Conservation (phyloP, 805 yeast genomes). For the Brettanomyces nanus region DNA sequence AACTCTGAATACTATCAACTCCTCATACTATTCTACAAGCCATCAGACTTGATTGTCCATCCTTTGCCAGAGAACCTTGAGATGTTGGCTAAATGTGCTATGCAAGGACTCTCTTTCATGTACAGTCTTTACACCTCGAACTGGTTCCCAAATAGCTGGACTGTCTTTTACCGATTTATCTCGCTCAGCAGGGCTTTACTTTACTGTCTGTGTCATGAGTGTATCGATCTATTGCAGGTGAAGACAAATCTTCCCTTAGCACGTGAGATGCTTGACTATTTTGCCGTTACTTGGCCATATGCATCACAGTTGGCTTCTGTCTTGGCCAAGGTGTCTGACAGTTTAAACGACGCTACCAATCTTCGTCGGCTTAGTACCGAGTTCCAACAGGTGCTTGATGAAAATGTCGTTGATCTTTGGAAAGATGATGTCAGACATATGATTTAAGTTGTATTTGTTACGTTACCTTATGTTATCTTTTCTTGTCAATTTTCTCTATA, state of each 20-base stretch:
- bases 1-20: constrained; percentile 37
- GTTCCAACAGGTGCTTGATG: constrained; percentile 1
- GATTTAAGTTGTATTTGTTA: too few relatives aligned
- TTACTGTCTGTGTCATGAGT: constrained; percentile 39
- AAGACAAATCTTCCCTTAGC: constrained; percentile 38
- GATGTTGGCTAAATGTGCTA: constrained; percentile 36
- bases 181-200: constrained; percentile 40
- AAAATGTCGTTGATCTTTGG: constrained; percentile 3
- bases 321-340: neutral
- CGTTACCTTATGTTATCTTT: too few relatives aligned
- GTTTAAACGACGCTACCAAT: constrained; percentile 6
- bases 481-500: too few relatives aligned
- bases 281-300: constrained; percentile 38
- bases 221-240: constrained; percentile 36
- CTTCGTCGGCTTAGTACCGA: neutral
- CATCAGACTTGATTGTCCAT: constrained; percentile 39
- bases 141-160: constrained; percentile 42
- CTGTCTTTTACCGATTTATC: constrained; percentile 36
- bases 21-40: constrained; percentile 39
- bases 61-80: constrained; percentile 33
- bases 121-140: constrained; percentile 37
- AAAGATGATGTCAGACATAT: neutral
- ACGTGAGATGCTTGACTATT: constrained; percentile 37
- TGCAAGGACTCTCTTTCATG: constrained; percentile 37
- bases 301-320: constrained; percentile 33